These are phyloP conservation scores for Neurospora discreta DNA, from an alignment of 495 filamentous ascomycete genomes.

Conservation along the genomic window DNA sequence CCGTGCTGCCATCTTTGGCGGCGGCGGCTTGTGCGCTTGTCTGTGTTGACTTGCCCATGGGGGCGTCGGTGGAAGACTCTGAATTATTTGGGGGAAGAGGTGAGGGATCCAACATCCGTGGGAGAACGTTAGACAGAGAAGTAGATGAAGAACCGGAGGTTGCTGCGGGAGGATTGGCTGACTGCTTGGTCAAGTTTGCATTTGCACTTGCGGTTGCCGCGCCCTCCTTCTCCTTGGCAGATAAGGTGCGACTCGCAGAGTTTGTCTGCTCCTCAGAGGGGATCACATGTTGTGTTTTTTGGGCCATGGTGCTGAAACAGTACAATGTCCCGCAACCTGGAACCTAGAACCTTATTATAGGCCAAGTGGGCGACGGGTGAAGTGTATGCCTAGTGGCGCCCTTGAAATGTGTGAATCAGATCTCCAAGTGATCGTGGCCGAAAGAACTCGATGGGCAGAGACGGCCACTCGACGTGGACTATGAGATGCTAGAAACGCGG, in stretches of 20 bases:
- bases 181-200: conserved; percentile 14
- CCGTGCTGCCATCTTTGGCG: conserved; percentile 25
- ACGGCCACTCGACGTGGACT: not conserved
- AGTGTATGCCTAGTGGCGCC: not conserved
- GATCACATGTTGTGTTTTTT: conserved; percentile 22
- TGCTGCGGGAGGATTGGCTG: conserved; percentile 1
- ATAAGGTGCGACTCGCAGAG: conserved; percentile 13
- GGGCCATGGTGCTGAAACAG: conserved; percentile 16
- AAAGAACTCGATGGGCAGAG: not conserved
- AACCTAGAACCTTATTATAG: not conserved
- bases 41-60: conserved; percentile 33
- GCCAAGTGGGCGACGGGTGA: not conserved
- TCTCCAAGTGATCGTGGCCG: not conserved
- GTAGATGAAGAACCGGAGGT: conserved; percentile 5
- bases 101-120: conserved; percentile 20
- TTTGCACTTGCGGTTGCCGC: conserved; percentile 10
- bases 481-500: not conserved
- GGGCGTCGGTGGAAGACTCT: conserved; percentile 8
- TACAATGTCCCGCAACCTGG: not conserved
- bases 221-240: conserved; percentile 23
- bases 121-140: conserved; percentile 13
- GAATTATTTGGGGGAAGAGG: conserved; percentile 7
- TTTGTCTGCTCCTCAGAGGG: conserved; percentile 19
- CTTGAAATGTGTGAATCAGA: not conserved
- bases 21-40: conserved; percentile 25